Evolutionary conservation across 352 stramenopile genomes (phyloP), one percentile per base, ranked within the genome.

Genomic region (Pythium dissotocum): DNA sequence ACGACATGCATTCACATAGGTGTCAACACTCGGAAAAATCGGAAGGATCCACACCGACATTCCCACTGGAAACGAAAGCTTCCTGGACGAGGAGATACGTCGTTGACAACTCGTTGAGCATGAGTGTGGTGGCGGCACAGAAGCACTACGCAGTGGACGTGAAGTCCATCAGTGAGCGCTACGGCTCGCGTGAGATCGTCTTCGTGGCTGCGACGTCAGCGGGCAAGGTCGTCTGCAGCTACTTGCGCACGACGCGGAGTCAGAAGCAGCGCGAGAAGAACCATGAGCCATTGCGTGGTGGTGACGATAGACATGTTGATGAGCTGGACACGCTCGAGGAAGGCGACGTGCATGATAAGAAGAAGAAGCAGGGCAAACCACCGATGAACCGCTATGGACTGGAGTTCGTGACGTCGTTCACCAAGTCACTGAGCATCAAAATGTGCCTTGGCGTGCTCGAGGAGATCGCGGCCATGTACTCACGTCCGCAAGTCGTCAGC

Each of bases 91-190:
- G 28, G 28, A 30, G 28, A 30, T 30, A 30, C 28, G 28, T 30
- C 28, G 28, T 30, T 30, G 28, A 30, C 28, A 30, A 40, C 35
- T 40, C 8, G 33, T 10, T 3, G 36, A 44, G 2, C 6, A 91
- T 93, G 85, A 93, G 85, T 61, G 72, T 89, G 26, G 71, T 76
- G 42, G 77, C 72, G 61, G 28, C 28, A 30, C 66, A 78, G 42
- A 78, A 85, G 59, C 73, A 82, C 63, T 93, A 93, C 73, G 32
- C 93, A 65, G 84, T 63, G 71, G 87, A 94, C 75, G 90, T 93
- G 74, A 94, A 94, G 72, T 80, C 84, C 35, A 93, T 84, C 63
- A 88, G 88, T 57, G 86, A 91, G 68, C 87, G 92, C 66, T 91
- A 93, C 58, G 80, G 90, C 68, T 73, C 80, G n/a, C 77, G 76